A percentile compares a stretch with the other conserved stretches of the same genome.
Evolutionary conservation across 176 grass and related monocot genomes (phyloP).

Genomic region (Typha latifolia): DNA sequence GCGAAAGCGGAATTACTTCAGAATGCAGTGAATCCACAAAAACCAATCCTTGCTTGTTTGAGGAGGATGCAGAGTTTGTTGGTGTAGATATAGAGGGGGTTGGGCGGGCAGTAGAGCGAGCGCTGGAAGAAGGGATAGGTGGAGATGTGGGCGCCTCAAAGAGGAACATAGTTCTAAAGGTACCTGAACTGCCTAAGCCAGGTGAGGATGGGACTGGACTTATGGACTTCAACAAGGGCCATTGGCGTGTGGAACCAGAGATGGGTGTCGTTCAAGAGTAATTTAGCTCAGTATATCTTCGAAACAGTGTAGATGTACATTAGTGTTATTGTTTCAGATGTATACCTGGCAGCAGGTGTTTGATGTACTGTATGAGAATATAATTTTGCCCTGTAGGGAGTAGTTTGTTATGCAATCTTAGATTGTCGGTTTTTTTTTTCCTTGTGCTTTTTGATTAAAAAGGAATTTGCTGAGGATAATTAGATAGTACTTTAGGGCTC

Average conservation of each 20-base stretch:
- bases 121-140: constrained; percentile 2
- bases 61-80: constrained; percentile 27
- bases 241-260: constrained; percentile 20
- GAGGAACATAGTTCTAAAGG: constrained; percentile 10
- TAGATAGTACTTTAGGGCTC: too few species aligned
- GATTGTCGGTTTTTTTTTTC: too few species aligned
- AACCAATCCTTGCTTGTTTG: constrained; percentile 9
- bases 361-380: too few species aligned
- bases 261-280: constrained; percentile 26
- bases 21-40: background rate
- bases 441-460: too few species aligned
- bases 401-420: too few species aligned
- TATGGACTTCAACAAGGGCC: constrained; percentile 11
- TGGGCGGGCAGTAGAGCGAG: background rate
- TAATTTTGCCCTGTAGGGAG: too few species aligned
- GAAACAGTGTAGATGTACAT: background rate
- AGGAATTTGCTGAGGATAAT: too few species aligned
- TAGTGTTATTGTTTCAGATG: background rate
- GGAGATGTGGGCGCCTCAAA: constrained; percentile 1
- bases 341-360: background rate
- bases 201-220: background rate
- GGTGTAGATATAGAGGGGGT: constrained; percentile 17
- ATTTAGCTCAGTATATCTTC: too few species aligned
- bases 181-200: background rate
- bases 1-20: background rate